Evolutionary conservation across 805 yeast genomes (phyloP), one percentile per base, ranked within the genome.

Genomic region (Yarrowia osloensis): DNA sequence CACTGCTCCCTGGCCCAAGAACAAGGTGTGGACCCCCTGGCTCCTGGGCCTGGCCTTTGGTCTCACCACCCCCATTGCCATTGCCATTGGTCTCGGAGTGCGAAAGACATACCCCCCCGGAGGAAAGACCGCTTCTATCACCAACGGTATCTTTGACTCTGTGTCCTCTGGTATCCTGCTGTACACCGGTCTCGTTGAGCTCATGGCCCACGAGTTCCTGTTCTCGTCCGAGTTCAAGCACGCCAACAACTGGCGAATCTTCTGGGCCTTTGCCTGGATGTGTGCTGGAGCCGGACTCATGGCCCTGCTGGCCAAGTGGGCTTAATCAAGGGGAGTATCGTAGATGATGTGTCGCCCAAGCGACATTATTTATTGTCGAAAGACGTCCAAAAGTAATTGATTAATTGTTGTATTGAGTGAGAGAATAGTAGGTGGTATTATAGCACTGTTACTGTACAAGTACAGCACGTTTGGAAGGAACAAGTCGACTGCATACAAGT

Each of bases 221-320:
- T 85, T 80, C 72, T 79, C 79, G 33, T 71, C 82, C 70, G 33
- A 70, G 76, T 62, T 71, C 80, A 59, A 73, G 78, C 35, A 81
- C 81, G 73, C 82, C 82, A 61, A 68, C 78, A 42, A 74, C 74
- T 62, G 81, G 82, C 35, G 74, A 83, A 67, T 73, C 74, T 40
- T 78, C 79, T 70, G 79, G 79, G 79, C 69, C 83, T 39, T 70
- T 77, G 55, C 76, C 77, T 65, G 46, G 47, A 77, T 82, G 75
- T 76, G 85, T 67, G 74, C 81, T 70, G 93, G 93, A 52, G 84
- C 87, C 33, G 88, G 88, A 13, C 73, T 88, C 37, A 88, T 88
- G 93, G 90, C 92, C 0, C 77, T 88, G 49, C 80, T 88, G 29
- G 93, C 92, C 42, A 86, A 85, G 73, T 88, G 94, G 92, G 92